phyloP scores from a whole-genome alignment of 352 stramenopile genomes.

The Elongisporangium prolatum region DNA sequence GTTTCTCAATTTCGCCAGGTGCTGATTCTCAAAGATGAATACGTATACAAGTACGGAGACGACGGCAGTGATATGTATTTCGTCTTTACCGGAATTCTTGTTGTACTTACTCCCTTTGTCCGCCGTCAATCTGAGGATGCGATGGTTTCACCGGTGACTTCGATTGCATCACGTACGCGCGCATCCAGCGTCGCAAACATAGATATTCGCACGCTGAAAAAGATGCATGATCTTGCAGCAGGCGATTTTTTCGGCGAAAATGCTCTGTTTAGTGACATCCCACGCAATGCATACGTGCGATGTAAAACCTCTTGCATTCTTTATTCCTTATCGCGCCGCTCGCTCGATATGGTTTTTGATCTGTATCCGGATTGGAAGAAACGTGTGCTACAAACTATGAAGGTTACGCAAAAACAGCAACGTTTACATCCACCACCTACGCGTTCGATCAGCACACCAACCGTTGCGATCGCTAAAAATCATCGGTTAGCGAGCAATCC shows the following conservation, averaged over 20 bases:
- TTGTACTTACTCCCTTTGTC: constrained; percentile 20
- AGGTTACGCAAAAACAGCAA: constrained; percentile 23
- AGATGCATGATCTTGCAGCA: constrained; percentile 29
- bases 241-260: constrained; percentile 42
- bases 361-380: constrained; percentile 44
- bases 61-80: constrained; percentile 61
- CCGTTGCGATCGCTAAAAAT: constrained; percentile 20
- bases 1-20: constrained; percentile 45
- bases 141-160: not conserved
- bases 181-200: constrained; percentile 1
- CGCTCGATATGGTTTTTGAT: constrained; percentile 45
- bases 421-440: not conserved
- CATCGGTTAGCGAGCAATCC: constrained; percentile 5
- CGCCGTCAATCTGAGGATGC: not conserved
- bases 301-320: constrained; percentile 45
- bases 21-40: constrained; percentile 33
- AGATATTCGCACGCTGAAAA: constrained; percentile 11
- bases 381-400: constrained; percentile 41
- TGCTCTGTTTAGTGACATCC: constrained; percentile 28
- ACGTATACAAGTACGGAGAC: constrained; percentile 36
- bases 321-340: constrained; percentile 33
- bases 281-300: constrained; percentile 31
- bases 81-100: constrained; percentile 42
- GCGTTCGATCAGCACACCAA: constrained; percentile 19
- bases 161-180: not conserved